These are phyloP conservation scores for Leccinum rimulosum DNA, from an alignment of 768 basidiomycete species.

Conservation along the genomic window DNA sequence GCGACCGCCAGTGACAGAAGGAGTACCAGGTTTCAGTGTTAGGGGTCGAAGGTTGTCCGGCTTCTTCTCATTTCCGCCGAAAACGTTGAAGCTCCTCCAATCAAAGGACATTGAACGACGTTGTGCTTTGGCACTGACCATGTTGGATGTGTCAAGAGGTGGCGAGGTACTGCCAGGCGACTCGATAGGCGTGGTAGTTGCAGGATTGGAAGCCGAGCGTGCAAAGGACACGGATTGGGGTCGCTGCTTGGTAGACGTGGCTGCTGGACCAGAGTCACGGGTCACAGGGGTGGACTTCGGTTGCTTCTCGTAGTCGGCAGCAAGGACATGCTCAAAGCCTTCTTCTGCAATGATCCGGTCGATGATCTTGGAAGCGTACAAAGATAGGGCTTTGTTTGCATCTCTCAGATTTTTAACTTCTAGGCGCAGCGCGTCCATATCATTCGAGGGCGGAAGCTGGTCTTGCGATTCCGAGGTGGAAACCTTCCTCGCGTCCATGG, in stretches of 20 bases:
- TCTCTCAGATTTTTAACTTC: constrained; percentile 94
- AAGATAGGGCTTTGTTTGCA: constrained; percentile 91
- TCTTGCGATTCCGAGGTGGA: constrained; percentile 42
- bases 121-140: constrained; percentile 41
- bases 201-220: constrained; percentile 36
- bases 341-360: constrained; percentile 96
- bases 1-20: constrained; percentile 57
- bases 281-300: constrained; percentile 42
- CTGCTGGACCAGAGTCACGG: constrained; percentile 15
- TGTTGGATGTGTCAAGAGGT: constrained; percentile 24
- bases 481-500: constrained; percentile 31
- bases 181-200: constrained; percentile 33
- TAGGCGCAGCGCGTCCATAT: constrained; percentile 70
- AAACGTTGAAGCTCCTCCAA: constrained; percentile 77
- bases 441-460: constrained; percentile 43
- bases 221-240: constrained; percentile 61
- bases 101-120: constrained; percentile 82
- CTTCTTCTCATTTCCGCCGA: constrained; percentile 62
- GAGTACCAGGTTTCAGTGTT: constrained; percentile 66
- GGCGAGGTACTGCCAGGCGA: constrained; percentile 21
- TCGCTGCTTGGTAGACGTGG: constrained; percentile 42
- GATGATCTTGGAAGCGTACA: constrained; percentile 97
- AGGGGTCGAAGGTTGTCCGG: constrained; percentile 63
- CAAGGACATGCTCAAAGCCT: constrained; percentile 94
- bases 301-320: constrained; percentile 81